phyloP scores from a whole-genome alignment of 169 alveolate species.

The Eimeria acervulina region DNA sequence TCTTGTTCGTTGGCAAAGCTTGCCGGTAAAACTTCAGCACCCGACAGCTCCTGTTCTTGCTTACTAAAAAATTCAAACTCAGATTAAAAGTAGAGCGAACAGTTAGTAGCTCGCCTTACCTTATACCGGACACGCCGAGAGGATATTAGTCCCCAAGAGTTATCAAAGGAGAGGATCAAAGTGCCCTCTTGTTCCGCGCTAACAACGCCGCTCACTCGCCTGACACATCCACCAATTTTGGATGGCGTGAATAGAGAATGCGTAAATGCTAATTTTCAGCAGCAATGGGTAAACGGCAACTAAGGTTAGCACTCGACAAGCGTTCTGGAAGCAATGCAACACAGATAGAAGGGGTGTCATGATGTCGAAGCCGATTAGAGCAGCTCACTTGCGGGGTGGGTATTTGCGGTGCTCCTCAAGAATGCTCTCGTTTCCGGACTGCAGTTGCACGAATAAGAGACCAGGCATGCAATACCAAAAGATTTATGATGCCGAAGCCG shows the following conservation, averaged over 20 bases:
- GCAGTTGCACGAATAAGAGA: slow-evolving; percentile 9
- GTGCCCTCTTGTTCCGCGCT: slow-evolving; percentile 77
- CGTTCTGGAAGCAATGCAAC: background rate
- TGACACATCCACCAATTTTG: background rate
- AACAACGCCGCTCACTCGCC: slow-evolving; percentile 80
- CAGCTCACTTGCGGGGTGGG: slow-evolving; percentile 70
- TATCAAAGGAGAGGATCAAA: slow-evolving; percentile 75
- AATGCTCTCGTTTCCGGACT: slow-evolving; percentile 62
- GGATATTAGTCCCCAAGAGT: slow-evolving; percentile 84
- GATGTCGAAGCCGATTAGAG: background rate
- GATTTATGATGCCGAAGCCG: background rate
- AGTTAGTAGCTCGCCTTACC: background rate
- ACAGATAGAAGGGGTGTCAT: background rate
- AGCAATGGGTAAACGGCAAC: background rate
- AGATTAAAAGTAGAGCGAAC: background rate
- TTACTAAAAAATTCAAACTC: background rate
- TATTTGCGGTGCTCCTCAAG: slow-evolving; percentile 72
- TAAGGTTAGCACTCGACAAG: background rate
- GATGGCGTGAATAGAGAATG: background rate
- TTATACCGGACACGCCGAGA: slow-evolving; percentile 81
- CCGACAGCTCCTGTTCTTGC: background rate
- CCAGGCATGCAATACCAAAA: background rate
- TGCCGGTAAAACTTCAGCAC: background rate
- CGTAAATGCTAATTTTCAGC: background rate
- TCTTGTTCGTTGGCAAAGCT: background rate